Base-by-base conservation (phyloP, 2,329 filamentous ascomycete species). In the Trichoderma sp. region DNA sequence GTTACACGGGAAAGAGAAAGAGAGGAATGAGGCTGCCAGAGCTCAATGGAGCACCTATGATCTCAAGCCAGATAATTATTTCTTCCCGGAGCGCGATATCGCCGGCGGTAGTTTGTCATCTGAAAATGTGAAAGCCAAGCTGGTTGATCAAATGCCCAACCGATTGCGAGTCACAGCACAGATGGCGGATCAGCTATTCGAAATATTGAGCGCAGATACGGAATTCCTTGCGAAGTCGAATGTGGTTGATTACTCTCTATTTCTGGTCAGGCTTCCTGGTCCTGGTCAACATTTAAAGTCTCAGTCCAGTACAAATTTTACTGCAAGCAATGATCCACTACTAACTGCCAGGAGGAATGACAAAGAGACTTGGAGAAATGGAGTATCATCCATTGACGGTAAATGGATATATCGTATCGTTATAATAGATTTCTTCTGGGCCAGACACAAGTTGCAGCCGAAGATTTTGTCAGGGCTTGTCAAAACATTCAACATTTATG, bases 381-480 rank as follows among this genome's bases (percentile, higher is more conserved):
- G 91, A 0, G 74, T 92, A 0, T 73, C 79, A 0, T 91, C 89
- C 11, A 81, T 84, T 0, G 88, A 92, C 73, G 87, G 87, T 0
- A 87, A 87, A 73, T 91, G 89, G 83, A 81, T 89, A 14, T 93
- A 92, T 74, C 85, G 91, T 3, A 89, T 86, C 4, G 85, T 89
- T 0, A 79, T 93, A 16, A 81, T 93, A 40, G 91, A 93, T 77
- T 93, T 94, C 79, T 92, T 93, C 81, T 93, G 91, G 91, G 87
- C 90, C 0, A 92, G 91, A 78, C 90, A 92, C 77, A 90, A 89
- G 72, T 74, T 89, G 0, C 89, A 88, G 66, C 88, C 91, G 0
- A 87, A 85, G 76, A 82, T 87, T 1, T 86, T 93, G 85, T 92
- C 90, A 0, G 84, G 86, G 0, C 77, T 92, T 43, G 86, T 93